These are phyloP conservation scores for Coniferiporia weirii DNA, from an alignment of 1,284 basidiomycete species.

Conservation along the genomic window DNA sequence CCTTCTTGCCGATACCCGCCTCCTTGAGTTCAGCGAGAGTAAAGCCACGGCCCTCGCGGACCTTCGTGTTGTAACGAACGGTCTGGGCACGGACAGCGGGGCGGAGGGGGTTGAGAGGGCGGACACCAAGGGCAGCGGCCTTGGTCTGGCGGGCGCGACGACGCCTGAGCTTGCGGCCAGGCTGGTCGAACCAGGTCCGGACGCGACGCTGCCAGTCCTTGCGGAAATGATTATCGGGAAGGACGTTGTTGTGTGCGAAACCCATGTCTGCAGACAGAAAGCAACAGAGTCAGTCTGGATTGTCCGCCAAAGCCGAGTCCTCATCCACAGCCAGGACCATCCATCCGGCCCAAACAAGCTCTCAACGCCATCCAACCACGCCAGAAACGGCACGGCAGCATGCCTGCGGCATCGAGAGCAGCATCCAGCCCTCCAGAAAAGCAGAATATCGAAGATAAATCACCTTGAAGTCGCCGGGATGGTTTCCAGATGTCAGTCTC, in stretches of 20 bases:
- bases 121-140: conserved; percentile 88
- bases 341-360: conserved; percentile 1
- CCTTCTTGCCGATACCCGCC: conserved; percentile 92
- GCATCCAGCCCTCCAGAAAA: background rate
- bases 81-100: conserved; percentile 97
- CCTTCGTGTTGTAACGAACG: conserved; percentile 97
- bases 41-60: conserved; percentile 97
- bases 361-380: background rate
- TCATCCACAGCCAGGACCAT: background rate
- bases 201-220: conserved; percentile 98
- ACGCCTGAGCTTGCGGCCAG: conserved; percentile 95
- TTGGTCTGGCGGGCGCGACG: conserved; percentile 91
- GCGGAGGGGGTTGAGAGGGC: conserved; percentile 88
- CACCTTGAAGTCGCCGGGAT: background rate
- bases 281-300: background rate
- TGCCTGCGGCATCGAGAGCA: background rate
- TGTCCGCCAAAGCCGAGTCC: background rate
- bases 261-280: conserved; percentile 45
- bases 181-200: conserved; percentile 99
- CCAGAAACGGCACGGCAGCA: background rate
- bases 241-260: conserved; percentile 83
- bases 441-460: background rate
- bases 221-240: conserved; percentile 94
- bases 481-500: background rate
- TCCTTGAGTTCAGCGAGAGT: conserved; percentile 94